phyloP scores from a whole-genome alignment of 2,329 filamentous ascomycete genomes.

The Aspergillus hiratsukae region DNA sequence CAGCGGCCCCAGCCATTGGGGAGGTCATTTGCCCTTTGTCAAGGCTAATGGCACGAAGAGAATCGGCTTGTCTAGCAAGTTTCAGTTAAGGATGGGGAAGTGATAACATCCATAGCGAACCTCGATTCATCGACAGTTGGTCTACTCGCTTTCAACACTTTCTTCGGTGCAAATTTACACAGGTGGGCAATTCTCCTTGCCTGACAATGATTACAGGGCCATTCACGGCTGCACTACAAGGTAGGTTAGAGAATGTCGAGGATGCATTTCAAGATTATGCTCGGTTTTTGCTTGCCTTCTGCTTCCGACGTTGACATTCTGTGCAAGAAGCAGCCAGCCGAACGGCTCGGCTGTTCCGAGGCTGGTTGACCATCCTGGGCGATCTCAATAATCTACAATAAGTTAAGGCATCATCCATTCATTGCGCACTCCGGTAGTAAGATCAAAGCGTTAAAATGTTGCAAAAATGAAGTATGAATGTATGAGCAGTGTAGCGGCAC shows the following conservation, averaged over 20 bases:
- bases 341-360: conserved; percentile 8
- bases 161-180: conserved; percentile 43
- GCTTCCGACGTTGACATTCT: conserved; percentile 50
- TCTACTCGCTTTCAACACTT: conserved; percentile 11
- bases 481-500: background rate
- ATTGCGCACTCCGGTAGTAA: background rate
- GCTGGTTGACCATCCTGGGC: conserved; percentile 1
- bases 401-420: background rate
- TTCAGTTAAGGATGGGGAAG: background rate
- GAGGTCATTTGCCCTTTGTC: background rate
- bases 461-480: background rate
- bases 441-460: background rate
- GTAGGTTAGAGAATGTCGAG: conserved; percentile 7
- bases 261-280: background rate
- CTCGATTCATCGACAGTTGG: conserved; percentile 6
- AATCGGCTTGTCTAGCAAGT: background rate
- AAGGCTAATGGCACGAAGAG: background rate
- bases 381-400: background rate
- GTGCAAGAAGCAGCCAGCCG: conserved; percentile 35
- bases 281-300: conserved; percentile 37
- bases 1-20: background rate
- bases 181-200: conserved; percentile 46
- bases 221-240: conserved; percentile 46
- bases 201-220: conserved; percentile 50
- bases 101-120: conserved; percentile 1